Evolutionary conservation across 2,329 filamentous ascomycete genomes (phyloP).

Genomic region (Davidsoniella neocaledoniae): DNA sequence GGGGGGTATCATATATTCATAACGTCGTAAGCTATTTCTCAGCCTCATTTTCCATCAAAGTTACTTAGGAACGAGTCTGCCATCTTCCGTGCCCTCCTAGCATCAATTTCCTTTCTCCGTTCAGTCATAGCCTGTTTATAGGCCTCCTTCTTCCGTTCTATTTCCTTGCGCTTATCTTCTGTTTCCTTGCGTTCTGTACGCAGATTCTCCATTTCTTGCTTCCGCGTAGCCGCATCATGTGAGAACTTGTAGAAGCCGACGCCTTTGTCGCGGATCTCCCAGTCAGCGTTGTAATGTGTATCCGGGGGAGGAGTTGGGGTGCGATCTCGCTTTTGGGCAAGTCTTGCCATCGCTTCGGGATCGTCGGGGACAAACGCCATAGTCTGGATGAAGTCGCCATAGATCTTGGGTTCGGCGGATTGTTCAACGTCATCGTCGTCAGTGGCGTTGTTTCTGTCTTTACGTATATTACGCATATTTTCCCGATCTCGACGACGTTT

Average conservation of each 20-base stretch:
- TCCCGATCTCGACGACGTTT: slow-evolving; percentile 45
- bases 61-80: slow-evolving; percentile 58
- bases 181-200: slow-evolving; percentile 51
- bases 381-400: slow-evolving; percentile 70
- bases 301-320: slow-evolving; percentile 64
- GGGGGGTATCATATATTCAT: not conserved
- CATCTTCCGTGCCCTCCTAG: slow-evolving; percentile 44
- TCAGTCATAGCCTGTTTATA: slow-evolving; percentile 47
- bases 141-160: slow-evolving; percentile 37
- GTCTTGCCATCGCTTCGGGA: slow-evolving; percentile 54
- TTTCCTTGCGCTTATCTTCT: slow-evolving; percentile 33
- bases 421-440: no score
- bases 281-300: slow-evolving; percentile 69
- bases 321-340: slow-evolving; percentile 64
- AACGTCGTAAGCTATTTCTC: not conserved
- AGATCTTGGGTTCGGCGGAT: slow-evolving; percentile 42
- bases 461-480: slow-evolving; percentile 8
- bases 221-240: slow-evolving; percentile 48
- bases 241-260: slow-evolving; percentile 87
- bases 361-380: slow-evolving; percentile 68
- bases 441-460: slow-evolving; percentile 7
- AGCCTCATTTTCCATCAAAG: not conserved
- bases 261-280: slow-evolving; percentile 73
- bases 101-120: slow-evolving; percentile 44
- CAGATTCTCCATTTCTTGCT: slow-evolving; percentile 58